Base-by-base conservation (phyloP, 2,329 filamentous ascomycete genomes). In the Metarhizium album region DNA sequence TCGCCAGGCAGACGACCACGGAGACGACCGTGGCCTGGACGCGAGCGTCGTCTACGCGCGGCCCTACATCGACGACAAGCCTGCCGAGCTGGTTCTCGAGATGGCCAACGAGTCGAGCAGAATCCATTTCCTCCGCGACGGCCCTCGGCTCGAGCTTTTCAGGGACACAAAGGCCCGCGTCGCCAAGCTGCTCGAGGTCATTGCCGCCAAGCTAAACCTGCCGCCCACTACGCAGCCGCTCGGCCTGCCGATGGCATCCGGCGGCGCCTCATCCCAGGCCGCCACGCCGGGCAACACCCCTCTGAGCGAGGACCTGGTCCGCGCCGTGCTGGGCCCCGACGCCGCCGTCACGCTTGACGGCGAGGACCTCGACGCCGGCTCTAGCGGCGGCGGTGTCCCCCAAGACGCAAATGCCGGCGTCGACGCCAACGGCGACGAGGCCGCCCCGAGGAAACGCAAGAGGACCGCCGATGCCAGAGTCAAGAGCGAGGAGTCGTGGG, bases 181-280 rank as follows among this genome's bases (percentile, higher is more conserved):
- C 18, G 76, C 81, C 0, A 83, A 82, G 50, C 71, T 96, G 5
- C 80, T 94, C 56, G 84, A 88, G 58, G 84, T 95, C 8, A 76
- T 95, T n/a, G 81, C 86, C 2, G 84, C 83, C 33, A 94, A 91
- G 64, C 78, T 93, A 57, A 86, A 84, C 55, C 66, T 90, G 5
- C 80, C 85, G 11, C 71, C 72, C 0, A 76, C 75, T 0, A 74
- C 73, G 0, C 73, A 78, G 52, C 80, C 84, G 0, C 66, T 86
- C 1, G 84, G 85, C 7, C 68, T 87, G 37, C 74, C 87, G 64
- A 84, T 86, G 78, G 71, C 78, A 46, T 73, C 78, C 3, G 82
- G 80, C n/a, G 82, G 78, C 11, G 76, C 78, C 6, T 72, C 72
- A 42, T 79, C 75, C 52, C 79, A 82, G 58, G 78, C 83, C 0